These are phyloP conservation scores for Musa itinerans DNA, from an alignment of 176 grass and related monocot genomes.

Conservation along the genomic window DNA sequence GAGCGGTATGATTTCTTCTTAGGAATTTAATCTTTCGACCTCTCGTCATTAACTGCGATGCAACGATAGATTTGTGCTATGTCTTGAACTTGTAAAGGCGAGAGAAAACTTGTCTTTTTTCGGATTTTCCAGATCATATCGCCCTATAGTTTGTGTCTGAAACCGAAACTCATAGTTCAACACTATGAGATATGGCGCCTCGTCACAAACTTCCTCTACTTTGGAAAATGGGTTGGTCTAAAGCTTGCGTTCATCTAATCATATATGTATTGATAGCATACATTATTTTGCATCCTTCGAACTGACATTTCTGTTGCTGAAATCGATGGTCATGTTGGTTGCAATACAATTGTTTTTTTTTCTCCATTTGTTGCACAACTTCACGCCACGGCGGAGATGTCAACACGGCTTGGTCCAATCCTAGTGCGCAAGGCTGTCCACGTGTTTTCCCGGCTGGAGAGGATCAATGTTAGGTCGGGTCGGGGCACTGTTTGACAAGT, in stretches of 20 bases:
- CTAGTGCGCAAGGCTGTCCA: no score
- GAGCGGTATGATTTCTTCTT: not conserved
- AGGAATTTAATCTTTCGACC: not conserved
- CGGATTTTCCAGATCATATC: constrained; percentile 59
- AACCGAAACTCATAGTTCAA: constrained; percentile 67
- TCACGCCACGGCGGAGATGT: no score
- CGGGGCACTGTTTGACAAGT: no score
- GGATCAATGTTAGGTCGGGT: no score
- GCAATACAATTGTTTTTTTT: no score
- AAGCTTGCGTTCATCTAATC: not conserved
- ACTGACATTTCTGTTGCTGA: not conserved
- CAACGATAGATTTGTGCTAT: not conserved
- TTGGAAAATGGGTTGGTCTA: constrained; percentile 86
- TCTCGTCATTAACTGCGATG: not conserved
- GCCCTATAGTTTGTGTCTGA: constrained; percentile 73
- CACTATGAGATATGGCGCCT: constrained; percentile 98
- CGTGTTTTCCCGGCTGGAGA: no score
- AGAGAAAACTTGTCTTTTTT: not conserved
- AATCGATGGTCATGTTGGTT: not conserved
- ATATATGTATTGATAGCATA: no score
- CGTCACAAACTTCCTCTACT: constrained; percentile 96
- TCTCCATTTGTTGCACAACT: no score
- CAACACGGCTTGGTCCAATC: no score
- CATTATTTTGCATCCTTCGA: not conserved
- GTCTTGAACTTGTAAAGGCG: not conserved